Evolutionary conservation across 257 asterid species (phyloP).

Genomic region (Striga asiatica): DNA sequence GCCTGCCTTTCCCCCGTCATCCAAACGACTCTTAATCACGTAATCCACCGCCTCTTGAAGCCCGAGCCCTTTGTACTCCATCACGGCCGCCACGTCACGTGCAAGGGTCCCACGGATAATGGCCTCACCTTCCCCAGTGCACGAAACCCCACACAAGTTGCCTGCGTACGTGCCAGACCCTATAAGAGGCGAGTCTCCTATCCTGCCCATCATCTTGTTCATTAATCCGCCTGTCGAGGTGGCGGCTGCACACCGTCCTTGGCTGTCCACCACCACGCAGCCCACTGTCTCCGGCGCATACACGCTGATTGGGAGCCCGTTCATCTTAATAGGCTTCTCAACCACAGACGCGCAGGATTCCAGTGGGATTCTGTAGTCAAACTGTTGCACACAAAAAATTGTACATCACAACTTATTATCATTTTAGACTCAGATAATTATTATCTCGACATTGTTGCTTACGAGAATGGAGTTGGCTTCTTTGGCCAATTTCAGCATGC

Average conservation of each 20-base stretch:
- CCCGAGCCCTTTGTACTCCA: slow-evolving; percentile 76
- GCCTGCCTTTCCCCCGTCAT: slow-evolving; percentile 78
- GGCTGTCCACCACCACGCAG: slow-evolving; percentile 78
- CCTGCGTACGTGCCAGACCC: slow-evolving; percentile 91
- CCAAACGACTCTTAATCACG: slow-evolving; percentile 60
- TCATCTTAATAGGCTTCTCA: slow-evolving; percentile 62
- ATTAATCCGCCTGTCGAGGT: slow-evolving; percentile 94
- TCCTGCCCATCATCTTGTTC: slow-evolving; percentile 83
- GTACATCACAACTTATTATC: too few relatives aligned
- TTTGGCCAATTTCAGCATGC: slow-evolving; percentile 88
- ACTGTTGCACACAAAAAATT: slow-evolving; percentile 13
- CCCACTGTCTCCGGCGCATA: slow-evolving; percentile 95
- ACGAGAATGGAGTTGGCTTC: slow-evolving; percentile 85
- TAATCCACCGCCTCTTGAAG: slow-evolving; percentile 80
- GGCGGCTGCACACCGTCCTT: slow-evolving; percentile 88
- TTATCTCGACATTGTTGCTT: not conserved
- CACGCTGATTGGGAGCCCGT: slow-evolving; percentile 73
- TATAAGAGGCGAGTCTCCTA: slow-evolving; percentile 87
- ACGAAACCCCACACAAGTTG: slow-evolving; percentile 69
- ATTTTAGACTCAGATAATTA: too few relatives aligned
- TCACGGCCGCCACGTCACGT: slow-evolving; percentile 89
- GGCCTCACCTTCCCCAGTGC: slow-evolving; percentile 99
- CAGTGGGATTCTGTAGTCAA: slow-evolving; percentile 63
- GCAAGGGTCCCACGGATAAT: slow-evolving; percentile 92
- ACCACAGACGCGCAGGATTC: slow-evolving; percentile 44